Conservation (phyloP, 2,329 filamentous ascomycete species). For the Grosmannia clavigera region DNA sequence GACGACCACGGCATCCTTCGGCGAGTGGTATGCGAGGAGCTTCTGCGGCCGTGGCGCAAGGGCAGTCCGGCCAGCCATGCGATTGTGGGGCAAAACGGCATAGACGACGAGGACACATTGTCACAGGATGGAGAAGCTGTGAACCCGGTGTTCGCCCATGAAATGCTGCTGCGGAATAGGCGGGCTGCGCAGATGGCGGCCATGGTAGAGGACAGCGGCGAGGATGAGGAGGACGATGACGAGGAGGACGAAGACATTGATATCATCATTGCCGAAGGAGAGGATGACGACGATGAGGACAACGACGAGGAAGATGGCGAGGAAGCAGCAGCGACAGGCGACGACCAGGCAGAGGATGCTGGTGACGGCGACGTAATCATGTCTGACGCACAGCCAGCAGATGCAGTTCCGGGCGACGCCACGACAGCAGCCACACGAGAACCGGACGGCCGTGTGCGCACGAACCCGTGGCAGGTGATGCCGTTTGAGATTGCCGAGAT, state of each 20-base stretch:
- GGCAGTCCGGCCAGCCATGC: slow-evolving; percentile 76
- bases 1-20: slow-evolving; percentile 68
- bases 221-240: slow-evolving; percentile 42
- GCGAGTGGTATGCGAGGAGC: slow-evolving; percentile 76
- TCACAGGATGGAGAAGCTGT: slow-evolving; percentile 26
- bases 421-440: slow-evolving; percentile 1
- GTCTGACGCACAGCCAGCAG: slow-evolving; percentile 36
- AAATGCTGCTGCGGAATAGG: slow-evolving; percentile 20
- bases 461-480: not conserved
- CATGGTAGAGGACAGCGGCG: slow-evolving; percentile 32
- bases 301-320: slow-evolving; percentile 17
- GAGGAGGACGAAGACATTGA: slow-evolving; percentile 56
- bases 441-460: too few relatives aligned
- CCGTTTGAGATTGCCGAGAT: not conserved
- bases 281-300: slow-evolving; percentile 20
- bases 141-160: slow-evolving; percentile 24
- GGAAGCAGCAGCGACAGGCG: slow-evolving; percentile 8
- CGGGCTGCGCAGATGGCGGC: slow-evolving; percentile 15
- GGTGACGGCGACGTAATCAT: slow-evolving; percentile 37
- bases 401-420: slow-evolving; percentile 18
- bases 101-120: slow-evolving; percentile 66
- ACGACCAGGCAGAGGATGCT: not conserved
- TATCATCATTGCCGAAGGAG: slow-evolving; percentile 46
- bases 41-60: slow-evolving; percentile 75
- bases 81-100: slow-evolving; percentile 61